Base-by-base conservation (phyloP, 202 grass and related monocot genomes). In the Musa balbisiana region DNA sequence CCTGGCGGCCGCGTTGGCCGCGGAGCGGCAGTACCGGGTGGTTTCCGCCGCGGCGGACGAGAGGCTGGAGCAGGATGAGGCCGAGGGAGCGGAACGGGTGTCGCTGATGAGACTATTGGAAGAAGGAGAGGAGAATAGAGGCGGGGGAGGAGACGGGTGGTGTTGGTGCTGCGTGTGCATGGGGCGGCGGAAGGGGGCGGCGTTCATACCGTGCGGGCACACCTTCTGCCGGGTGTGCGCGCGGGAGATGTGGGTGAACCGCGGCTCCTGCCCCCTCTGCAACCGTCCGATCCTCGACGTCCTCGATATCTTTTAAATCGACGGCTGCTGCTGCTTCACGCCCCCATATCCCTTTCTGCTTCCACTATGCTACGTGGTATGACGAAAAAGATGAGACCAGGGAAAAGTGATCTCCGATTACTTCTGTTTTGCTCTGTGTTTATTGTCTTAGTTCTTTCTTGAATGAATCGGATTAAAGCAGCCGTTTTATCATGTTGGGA, bases 221-320 rank as follows among this genome's bases (percentile, higher is more conserved):
- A 93, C 94, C 81, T 98, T 98, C 85, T 93, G 94, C 83, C 88
- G 94, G 69, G 82, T 86, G 52, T 93, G 90, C 81, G 91, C 90
- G 0, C 83, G 94, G 55, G 90, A 98, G 74, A 88, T 98, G 64
- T 83, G 88, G 88, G 84, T 86, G 78, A 83, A 73, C 81, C 82
- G 94, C 79, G 88, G 84, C 71, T 88, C 85, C 79, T 98, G 94
- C 83, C 90, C 90, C 0, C 94, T 98, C 77, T 98, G 94, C 84
- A 98, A 98, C 43, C 90, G 88, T 1, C 87, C 91, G 76, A 91
- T 93, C 82, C 80, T 85, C 53, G 90, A 98, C 60, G 83, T 98
- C 81, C 88, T 98, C 49, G 81, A 93, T 64, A 98, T 98, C 75
- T 93, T 97, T 84, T 97, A 65, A 70, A 67, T 43, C 64, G 14